Percentiles rank a stretch among this genome's conserved stretches.
Evolutionary conservation across 805 yeast species (phyloP).

Genomic region (Citeromyces matritensis): DNA sequence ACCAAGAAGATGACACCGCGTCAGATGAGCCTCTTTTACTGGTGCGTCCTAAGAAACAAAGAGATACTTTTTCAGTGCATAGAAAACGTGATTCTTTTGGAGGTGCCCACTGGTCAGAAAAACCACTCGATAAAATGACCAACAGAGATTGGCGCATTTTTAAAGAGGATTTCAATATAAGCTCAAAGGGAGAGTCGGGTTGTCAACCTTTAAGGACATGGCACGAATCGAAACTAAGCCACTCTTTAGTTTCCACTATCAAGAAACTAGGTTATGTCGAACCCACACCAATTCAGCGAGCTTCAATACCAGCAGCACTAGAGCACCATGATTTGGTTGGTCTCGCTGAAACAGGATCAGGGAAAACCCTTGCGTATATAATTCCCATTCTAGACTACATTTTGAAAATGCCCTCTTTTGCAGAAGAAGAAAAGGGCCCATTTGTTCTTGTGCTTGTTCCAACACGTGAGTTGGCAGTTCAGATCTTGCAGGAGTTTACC

Average conservation of each 20-base stretch:
- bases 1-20: conserved; percentile 50
- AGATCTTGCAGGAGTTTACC: conserved; percentile 54
- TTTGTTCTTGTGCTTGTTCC: conserved; percentile 74
- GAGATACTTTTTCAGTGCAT: conserved; percentile 1
- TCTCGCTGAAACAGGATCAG: conserved; percentile 94
- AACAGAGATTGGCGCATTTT: conserved; percentile 83
- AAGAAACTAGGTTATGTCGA: conserved; percentile 26
- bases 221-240: conserved; percentile 46
- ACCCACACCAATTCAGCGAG: conserved; percentile 89
- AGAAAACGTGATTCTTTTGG: conserved; percentile 1
- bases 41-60: conserved; percentile 3
- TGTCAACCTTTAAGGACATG: conserved; percentile 59
- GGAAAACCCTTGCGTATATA: conserved; percentile 77
- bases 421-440: conserved; percentile 50
- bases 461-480: conserved; percentile 86
- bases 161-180: conserved; percentile 61
- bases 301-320: conserved; percentile 63
- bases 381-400: conserved; percentile 56
- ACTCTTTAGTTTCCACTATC: conserved; percentile 20
- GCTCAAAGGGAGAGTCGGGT: conserved; percentile 31
- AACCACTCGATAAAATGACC: conserved; percentile 49
- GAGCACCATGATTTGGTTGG: conserved; percentile 59
- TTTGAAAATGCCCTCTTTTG: conserved; percentile 26
- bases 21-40: conserved; percentile 24
- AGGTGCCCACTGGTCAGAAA: conserved; percentile 52